Evolutionary conservation across 129 eudicot genomes (phyloP), one percentile per base, ranked within the genome.

Genomic region (Tanacetum coccineum): DNA sequence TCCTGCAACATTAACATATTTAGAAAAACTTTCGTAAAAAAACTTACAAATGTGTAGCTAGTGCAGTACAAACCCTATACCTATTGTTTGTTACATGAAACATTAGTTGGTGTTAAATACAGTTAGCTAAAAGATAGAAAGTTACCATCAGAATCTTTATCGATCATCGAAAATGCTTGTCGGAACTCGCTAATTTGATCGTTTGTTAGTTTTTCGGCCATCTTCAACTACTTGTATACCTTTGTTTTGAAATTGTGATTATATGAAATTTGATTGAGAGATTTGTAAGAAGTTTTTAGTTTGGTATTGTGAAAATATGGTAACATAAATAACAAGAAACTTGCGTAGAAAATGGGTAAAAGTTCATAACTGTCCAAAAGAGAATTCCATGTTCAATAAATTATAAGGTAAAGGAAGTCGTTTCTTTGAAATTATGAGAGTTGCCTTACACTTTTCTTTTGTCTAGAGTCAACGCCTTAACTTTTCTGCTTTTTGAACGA

Each of bases 91-190:
- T 44, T 45, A 12, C 39, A 48, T 47, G 62, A 26, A 56, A 22
- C 19, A 22, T 20, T 11, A 14, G 4, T 57, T 9, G 40, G 62
- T 44, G 10, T 12, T 3, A 61, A 6, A 61, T 50, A 2, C 0
- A 53, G 61, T 19, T 22, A 21, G 25, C 10, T 4, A 14, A 15
- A 47, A 26, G 28, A 21, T 28, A 62, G 4, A 3, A 71, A 60
- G 0, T 21, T 64, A 87, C 95, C 95, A 75, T 87, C 88, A 0
- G 83, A 87, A 61, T 87, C 85, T 74, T 80, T 87, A 73, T 87
- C 95, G 19, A 87, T 84, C 74, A 82, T 53, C 10, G 70, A 72
- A 66, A 87, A 87, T 17, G 90, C 86, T 78, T 87, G 87, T 14
- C 81, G 75, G 61, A 84, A 82, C 82, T 87, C 90, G 15, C 56